Base-by-base conservation (phyloP, 2,329 filamentous ascomycete species). In the Mycocentrospora acerina region DNA sequence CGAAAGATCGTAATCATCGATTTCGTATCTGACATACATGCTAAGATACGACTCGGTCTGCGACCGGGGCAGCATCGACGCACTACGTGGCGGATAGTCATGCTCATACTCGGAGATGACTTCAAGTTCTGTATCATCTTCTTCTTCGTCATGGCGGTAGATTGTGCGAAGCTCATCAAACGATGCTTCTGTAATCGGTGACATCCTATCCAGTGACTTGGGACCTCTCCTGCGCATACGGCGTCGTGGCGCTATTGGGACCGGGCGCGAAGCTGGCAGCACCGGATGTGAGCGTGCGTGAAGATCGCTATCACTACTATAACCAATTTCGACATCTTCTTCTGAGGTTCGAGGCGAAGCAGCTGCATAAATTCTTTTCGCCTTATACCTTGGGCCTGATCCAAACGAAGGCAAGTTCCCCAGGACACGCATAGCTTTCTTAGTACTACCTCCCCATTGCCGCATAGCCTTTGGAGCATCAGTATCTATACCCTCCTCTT, bases 171-270 rank as follows among this genome's bases (percentile, higher is more conserved):
- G 31, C 16, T 48, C 46, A n/a, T 53, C 55, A 26, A 42, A 32
- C 11, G 53, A 55, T 12, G 41, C 35, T 35, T 60, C 57, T 11
- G 48, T 59, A 35, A 60, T 60, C 8, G 57, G 50, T 4, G 55
- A 36, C 55, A 60, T 57, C 7, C 34, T 38, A 17, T 58, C 37
- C 3, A 60, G 33, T 8, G 34, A 33, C 33, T 53, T 59, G 16
- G 42, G 25, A 2, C 22, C 26, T 28, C 38, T 53, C 42, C 41
- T 56, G 30, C 40, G 42, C 17, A 17, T 44, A 15, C 41, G 40
- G 18, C 37, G 41, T 32, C 30, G 42, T 8, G 37, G 28, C n/a
- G 13, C 9, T 18, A 39, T 30, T 13, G 36, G 12, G 10, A 32
- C 29, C 8, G 35, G 36, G 14, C 34, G 40, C 27, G 40, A 25